Conservation (phyloP, 352 stramenopile genomes). For the Phytophthora meadii region DNA sequence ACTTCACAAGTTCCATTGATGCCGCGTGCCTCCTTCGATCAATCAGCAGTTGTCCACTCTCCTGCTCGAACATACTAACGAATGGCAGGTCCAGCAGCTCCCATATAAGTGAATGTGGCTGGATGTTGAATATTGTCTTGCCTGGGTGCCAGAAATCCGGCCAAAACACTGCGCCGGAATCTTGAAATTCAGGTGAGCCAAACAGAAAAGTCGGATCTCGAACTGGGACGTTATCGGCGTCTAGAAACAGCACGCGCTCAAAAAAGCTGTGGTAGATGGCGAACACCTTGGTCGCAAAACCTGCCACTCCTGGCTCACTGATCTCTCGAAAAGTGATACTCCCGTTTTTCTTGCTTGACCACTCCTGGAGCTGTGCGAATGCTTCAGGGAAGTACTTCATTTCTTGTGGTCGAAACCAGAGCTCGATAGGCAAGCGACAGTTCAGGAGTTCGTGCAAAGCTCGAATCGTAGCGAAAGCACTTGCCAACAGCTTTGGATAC, state of each 20-base stretch:
- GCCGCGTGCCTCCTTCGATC: constrained; percentile 39
- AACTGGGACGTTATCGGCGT: constrained; percentile 62
- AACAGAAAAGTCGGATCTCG: constrained; percentile 62
- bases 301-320: constrained; percentile 25
- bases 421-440: constrained; percentile 56
- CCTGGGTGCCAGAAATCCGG: constrained; percentile 71
- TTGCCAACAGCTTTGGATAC: constrained; percentile 54
- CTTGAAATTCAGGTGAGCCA: constrained; percentile 36
- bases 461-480: constrained; percentile 46
- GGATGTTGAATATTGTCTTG: constrained; percentile 70
- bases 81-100: constrained; percentile 53
- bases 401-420: constrained; percentile 53
- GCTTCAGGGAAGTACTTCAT: constrained; percentile 31
- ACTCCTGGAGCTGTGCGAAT: constrained; percentile 31
- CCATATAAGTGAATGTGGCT: constrained; percentile 59
- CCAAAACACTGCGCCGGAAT: constrained; percentile 67
- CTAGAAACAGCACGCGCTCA: constrained; percentile 57
- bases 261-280: constrained; percentile 55
- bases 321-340: constrained; percentile 40
- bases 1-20: constrained; percentile 46
- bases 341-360: constrained; percentile 26
- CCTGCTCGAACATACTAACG: constrained; percentile 72
- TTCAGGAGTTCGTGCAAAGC: constrained; percentile 32
- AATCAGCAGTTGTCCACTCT: constrained; percentile 64
- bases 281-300: constrained; percentile 62